Percentiles rank a stretch among this genome's conserved stretches.
phyloP scores from a whole-genome alignment of 805 yeast genomes.

The Lipomyces yamadae region DNA sequence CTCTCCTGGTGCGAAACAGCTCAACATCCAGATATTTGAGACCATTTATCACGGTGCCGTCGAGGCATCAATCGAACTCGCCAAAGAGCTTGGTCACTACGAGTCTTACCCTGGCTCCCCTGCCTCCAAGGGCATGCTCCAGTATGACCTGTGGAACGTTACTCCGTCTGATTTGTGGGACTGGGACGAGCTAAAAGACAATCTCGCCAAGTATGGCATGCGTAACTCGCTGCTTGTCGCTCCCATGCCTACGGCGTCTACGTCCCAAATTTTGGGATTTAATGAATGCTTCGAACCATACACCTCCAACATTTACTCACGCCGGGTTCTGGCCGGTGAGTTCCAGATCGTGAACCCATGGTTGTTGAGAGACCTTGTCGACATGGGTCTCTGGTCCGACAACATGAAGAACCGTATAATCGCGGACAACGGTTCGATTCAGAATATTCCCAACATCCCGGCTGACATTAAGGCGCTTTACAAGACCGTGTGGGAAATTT shows the following conservation, averaged over 20 bases:
- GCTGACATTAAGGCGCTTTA: conserved; percentile 74
- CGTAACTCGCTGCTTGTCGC: conserved; percentile 89
- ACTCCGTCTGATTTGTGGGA: conserved; percentile 84
- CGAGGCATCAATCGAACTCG: conserved; percentile 84
- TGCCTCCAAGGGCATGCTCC: conserved; percentile 80
- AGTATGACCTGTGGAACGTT: conserved; percentile 84
- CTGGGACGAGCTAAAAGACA: conserved; percentile 73
- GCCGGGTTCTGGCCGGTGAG: conserved; percentile 93
- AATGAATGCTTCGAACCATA: conserved; percentile 96
- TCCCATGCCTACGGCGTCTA: conserved; percentile 98
- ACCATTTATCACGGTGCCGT: conserved; percentile 94
- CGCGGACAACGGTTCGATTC: conserved; percentile 82
- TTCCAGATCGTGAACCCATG: conserved; percentile 90
- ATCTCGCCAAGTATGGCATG: conserved; percentile 67
- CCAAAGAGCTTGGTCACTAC: conserved; percentile 70
- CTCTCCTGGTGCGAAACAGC: conserved; percentile 71
- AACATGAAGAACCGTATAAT: conserved; percentile 78
- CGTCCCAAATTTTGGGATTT: conserved; percentile 92
- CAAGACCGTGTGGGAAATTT: conserved; percentile 95
- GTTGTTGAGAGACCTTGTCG: conserved; percentile 78
- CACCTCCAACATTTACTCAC: conserved; percentile 87
- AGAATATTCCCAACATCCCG: conserved; percentile 74
- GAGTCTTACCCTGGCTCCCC: conserved; percentile 83
- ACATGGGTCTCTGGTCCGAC: conserved; percentile 81
- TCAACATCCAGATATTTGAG: conserved; percentile 88